Percentiles rank a stretch among this genome's conserved stretches.
phyloP scores from a whole-genome alignment of 2,329 filamentous ascomycete species.

The Aspergillus neotritici region DNA sequence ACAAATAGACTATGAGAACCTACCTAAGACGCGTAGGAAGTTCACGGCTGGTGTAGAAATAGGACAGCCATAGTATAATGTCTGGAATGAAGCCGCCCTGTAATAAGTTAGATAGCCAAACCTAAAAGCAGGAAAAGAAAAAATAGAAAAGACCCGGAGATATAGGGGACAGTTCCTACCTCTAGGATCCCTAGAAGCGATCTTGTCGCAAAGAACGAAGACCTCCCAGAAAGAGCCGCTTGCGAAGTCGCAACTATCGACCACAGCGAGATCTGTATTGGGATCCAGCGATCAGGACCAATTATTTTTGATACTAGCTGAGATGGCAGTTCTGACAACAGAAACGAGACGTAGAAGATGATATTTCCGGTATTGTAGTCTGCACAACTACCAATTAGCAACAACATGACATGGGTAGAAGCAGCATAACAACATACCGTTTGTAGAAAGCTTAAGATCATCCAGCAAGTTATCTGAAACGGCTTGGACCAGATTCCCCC shows the following conservation, averaged over 20 bases:
- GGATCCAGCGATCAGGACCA: slow-evolving; percentile 53
- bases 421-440: slow-evolving; percentile 34
- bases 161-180: slow-evolving; percentile 5
- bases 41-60: slow-evolving; percentile 65
- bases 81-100: slow-evolving; percentile 58
- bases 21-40: slow-evolving; percentile 53
- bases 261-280: slow-evolving; percentile 50
- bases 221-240: slow-evolving; percentile 40
- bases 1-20: not conserved
- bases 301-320: slow-evolving; percentile 53
- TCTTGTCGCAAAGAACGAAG: slow-evolving; percentile 35
- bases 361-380: slow-evolving; percentile 51
- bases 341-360: slow-evolving; percentile 51
- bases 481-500: slow-evolving; percentile 54
- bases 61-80: slow-evolving; percentile 56
- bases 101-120: not conserved
- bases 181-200: slow-evolving; percentile 40
- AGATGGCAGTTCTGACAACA: slow-evolving; percentile 52
- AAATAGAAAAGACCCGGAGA: too few relatives aligned
- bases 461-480: slow-evolving; percentile 53
- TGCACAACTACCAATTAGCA: slow-evolving; percentile 40
- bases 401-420: slow-evolving; percentile 41
- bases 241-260: slow-evolving; percentile 45
- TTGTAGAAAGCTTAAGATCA: slow-evolving; percentile 28
- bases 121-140: too few relatives aligned